Conservation (phyloP, 2,329 filamentous ascomycete species). For the Emergomyces pasteurianus region DNA sequence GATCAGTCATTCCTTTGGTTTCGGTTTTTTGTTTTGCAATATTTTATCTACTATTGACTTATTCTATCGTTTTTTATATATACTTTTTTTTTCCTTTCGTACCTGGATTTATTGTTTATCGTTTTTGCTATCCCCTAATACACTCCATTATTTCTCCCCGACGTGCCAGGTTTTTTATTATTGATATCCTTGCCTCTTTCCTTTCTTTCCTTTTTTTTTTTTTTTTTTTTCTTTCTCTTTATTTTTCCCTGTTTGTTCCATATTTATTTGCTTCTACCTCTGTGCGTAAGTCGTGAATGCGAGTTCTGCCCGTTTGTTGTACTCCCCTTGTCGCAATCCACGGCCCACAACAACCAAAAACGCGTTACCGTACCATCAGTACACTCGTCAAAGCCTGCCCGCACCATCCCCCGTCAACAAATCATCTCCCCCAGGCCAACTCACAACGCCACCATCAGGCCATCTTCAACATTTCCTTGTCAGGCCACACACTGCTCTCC, state of each 20-base stretch:
- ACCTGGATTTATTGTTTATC: background rate
- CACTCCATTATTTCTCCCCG: background rate
- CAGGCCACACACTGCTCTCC: background rate
- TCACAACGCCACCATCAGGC: background rate
- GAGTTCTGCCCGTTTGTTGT: background rate
- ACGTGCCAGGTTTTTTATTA: background rate
- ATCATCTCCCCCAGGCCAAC: background rate
- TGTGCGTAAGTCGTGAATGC: background rate
- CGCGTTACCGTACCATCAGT: background rate
- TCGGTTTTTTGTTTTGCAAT: constrained; percentile 7
- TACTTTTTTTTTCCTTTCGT: no score
- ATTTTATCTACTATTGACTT: background rate
- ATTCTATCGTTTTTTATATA: no score
- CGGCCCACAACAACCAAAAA: background rate
- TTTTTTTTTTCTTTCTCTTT: background rate
- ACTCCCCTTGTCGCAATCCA: background rate
- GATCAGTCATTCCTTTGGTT: constrained; percentile 15
- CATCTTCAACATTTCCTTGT: background rate
- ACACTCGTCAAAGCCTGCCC: no score
- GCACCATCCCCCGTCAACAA: background rate
- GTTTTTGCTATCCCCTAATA: background rate
- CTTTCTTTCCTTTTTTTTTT: no score
- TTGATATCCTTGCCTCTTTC: no score
- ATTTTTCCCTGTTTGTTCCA: background rate
- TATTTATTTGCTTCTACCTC: background rate